Base-by-base conservation (phyloP, 306 rosid species). In the Begonia loranthoides region DNA sequence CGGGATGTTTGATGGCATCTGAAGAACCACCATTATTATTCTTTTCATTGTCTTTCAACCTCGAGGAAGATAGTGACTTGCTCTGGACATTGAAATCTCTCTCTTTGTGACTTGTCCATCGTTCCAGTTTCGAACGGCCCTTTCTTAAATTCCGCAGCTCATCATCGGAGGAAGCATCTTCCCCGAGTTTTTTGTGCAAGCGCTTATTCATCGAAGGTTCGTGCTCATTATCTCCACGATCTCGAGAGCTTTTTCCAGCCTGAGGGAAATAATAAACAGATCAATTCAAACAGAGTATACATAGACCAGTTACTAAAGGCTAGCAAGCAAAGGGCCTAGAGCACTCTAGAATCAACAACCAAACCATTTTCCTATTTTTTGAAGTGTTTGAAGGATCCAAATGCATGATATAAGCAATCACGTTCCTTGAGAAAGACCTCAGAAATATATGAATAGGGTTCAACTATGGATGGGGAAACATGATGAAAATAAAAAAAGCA, bases 121-220 rank as follows among this genome's bases (percentile, higher is more conserved):
- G 96, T 69, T 92, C 99, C 75, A 92, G 75, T 65, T 92, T 92
- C 55, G 99, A 80, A 41, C 93, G 85, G 57, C 99, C 99, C 68
- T 82, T 73, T 39, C 55, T 73, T 56, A 78, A 74, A 69, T 83
- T 93, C 49, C 65, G 78, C 62, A 64, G 94, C 67, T 86, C 99
- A 39, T 83, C 94, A 28, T 83, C 99, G 41, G 81, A 73, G 47
- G 92, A 80, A 41, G 54, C 63, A 57, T 64, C 90, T 43, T 74
- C 95, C 55, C 52, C 70, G 34, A 58, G 87, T 64, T 73, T 86
- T 66, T 65, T 75, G 36, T 4, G 36, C 9, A 7, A 28, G 36
- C 5, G 36, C 36, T 28, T 28, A 28, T 28, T 28, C 36, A 7
- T 28, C 36, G 36, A 28, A 66, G 94, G 70, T 40, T 63, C 55